phyloP scores from a whole-genome alignment of 208 protist species.

The Paratrypanosoma confusum region DNA sequence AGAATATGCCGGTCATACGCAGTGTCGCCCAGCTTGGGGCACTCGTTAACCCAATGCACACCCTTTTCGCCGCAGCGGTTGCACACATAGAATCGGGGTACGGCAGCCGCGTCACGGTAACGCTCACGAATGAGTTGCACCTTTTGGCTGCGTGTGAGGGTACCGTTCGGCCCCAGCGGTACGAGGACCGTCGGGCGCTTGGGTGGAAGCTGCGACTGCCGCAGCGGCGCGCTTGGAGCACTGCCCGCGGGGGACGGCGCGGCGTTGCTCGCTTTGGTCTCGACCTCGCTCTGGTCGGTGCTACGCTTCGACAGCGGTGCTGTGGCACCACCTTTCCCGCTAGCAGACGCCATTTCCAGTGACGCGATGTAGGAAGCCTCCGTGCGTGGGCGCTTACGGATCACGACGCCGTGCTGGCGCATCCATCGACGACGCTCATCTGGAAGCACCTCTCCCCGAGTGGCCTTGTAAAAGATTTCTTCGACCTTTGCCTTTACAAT shows the following conservation, averaged over 20 bases:
- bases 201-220: not conserved
- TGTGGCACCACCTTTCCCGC: not conserved
- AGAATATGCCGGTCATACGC: slow-evolving; percentile 49
- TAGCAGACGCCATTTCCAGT: slow-evolving; percentile 16
- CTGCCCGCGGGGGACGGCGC: not conserved
- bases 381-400: slow-evolving; percentile 51
- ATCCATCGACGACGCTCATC: slow-evolving; percentile 77
- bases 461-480: slow-evolving; percentile 79
- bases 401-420: slow-evolving; percentile 63
- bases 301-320: slow-evolving; percentile 1
- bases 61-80: slow-evolving; percentile 70
- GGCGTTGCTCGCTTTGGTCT: not conserved
- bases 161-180: slow-evolving; percentile 55
- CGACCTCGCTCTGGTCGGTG: not conserved
- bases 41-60: slow-evolving; percentile 59
- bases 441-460: slow-evolving; percentile 55
- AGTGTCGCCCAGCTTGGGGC: slow-evolving; percentile 47
- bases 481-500: slow-evolving; percentile 64
- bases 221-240: not conserved
- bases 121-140: slow-evolving; percentile 62
- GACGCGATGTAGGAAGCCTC: slow-evolving; percentile 39
- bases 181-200: slow-evolving; percentile 25
- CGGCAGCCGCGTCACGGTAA: slow-evolving; percentile 37
- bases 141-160: slow-evolving; percentile 39
- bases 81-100: slow-evolving; percentile 75